A percentile compares a stretch with the other conserved stretches of the same genome.
phyloP scores from a whole-genome alignment of 169 alveolate genomes.

The Plasmodium sp. region DNA sequence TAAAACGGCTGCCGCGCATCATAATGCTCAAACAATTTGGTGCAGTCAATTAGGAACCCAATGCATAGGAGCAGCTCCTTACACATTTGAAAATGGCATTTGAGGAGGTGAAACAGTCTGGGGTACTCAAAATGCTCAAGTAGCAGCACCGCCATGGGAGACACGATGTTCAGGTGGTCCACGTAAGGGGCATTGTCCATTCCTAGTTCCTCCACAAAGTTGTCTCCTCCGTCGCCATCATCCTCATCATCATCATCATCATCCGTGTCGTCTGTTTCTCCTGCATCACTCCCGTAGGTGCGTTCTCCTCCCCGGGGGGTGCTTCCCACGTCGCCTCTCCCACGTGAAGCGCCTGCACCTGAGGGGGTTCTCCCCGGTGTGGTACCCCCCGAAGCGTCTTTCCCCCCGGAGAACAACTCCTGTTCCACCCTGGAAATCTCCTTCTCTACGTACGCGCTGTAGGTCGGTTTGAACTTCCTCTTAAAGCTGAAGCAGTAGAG shows the following conservation, averaged over 20 bases:
- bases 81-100: constrained; percentile 58
- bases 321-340: not conserved
- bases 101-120: constrained; percentile 20
- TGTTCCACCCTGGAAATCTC: constrained; percentile 25
- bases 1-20: constrained; percentile 47
- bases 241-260: not conserved
- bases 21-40: constrained; percentile 1
- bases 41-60: constrained; percentile 58
- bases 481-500: constrained; percentile 44
- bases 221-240: constrained; percentile 14
- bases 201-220: constrained; percentile 21
- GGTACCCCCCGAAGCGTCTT: not conserved
- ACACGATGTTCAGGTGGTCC: constrained; percentile 22
- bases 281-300: not conserved
- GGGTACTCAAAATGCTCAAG: constrained; percentile 70
- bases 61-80: constrained; percentile 60
- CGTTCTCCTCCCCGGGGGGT: not conserved
- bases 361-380: not conserved
- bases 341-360: not conserved
- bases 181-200: constrained; percentile 20
- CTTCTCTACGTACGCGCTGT: constrained; percentile 36
- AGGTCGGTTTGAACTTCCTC: constrained; percentile 58
- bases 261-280: not conserved
- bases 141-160: constrained; percentile 32
- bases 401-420: not conserved